Evolutionary conservation across 2,329 filamentous ascomycete genomes (phyloP).

Genomic region (Xylariaceae sp.): DNA sequence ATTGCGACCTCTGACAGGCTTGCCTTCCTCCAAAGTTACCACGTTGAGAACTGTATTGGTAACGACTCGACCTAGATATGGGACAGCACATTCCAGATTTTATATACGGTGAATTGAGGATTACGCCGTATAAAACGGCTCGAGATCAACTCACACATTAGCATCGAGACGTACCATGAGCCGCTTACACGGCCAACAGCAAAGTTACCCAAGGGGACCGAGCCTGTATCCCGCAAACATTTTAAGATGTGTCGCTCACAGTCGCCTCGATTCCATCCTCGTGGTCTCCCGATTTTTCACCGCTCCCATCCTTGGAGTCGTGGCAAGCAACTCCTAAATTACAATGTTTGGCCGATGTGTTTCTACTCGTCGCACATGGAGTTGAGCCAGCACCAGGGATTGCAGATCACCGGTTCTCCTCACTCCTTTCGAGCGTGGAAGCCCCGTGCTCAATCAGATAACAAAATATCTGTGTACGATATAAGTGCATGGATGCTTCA

Average conservation of each 20-base stretch:
- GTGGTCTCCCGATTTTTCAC: slow-evolving; percentile 10
- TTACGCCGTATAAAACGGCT: not conserved
- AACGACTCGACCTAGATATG: not conserved
- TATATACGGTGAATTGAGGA: not conserved
- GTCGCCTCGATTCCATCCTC: slow-evolving; percentile 3
- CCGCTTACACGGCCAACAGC: slow-evolving; percentile 4
- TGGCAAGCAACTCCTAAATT: not conserved
- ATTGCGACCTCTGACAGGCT: not conserved
- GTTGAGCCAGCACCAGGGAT: not conserved
- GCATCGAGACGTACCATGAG: slow-evolving; percentile 3
- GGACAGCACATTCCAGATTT: slow-evolving; percentile 8
- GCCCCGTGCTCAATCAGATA: too few species aligned
- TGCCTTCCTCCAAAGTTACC: not conserved
- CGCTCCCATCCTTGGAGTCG: slow-evolving; percentile 2
- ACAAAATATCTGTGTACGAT: too few species aligned
- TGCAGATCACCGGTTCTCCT: too few species aligned
- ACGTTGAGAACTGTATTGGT: not conserved
- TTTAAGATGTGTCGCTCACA: not conserved
- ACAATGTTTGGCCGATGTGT: not conserved
- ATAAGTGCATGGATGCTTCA: too few species aligned
- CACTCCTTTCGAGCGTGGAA: too few species aligned
- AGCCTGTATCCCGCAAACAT: not conserved
- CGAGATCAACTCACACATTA: not conserved
- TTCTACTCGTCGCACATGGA: not conserved
- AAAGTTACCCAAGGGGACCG: not conserved